These are phyloP conservation scores for Kodamaea anthophila DNA, from an alignment of 1,139 yeast species.

Conservation along the genomic window DNA sequence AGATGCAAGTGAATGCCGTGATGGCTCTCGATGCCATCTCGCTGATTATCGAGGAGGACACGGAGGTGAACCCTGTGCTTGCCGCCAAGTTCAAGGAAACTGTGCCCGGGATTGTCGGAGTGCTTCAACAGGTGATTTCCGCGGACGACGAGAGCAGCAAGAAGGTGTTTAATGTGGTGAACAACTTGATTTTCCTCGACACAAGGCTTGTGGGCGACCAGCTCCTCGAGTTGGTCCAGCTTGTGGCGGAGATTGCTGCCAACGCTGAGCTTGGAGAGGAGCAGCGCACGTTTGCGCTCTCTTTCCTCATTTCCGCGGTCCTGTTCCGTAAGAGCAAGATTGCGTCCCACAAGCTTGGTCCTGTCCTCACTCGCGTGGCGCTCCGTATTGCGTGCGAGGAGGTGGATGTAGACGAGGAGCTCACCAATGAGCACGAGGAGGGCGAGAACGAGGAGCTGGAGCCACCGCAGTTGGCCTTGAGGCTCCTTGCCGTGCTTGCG, in stretches of 20 bases:
- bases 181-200: constrained; percentile 71
- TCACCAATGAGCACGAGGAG: constrained; percentile 77
- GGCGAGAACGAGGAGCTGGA: constrained; percentile 88
- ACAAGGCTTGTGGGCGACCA: constrained; percentile 74
- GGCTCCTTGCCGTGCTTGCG: constrained; percentile 74
- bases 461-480: constrained; percentile 72
- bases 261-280: constrained; percentile 71
- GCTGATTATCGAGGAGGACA: constrained; percentile 55
- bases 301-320: constrained; percentile 75
- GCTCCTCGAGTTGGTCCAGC: constrained; percentile 60
- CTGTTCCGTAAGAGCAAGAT: constrained; percentile 59
- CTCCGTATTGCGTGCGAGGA: constrained; percentile 77
- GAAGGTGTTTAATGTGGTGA: constrained; percentile 80
- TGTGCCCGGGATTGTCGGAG: constrained; percentile 77
- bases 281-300: constrained; percentile 75
- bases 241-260: constrained; percentile 71
- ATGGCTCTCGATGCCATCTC: constrained; percentile 77
- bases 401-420: constrained; percentile 63
- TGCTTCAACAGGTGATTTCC: constrained; percentile 67
- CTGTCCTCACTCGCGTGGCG: constrained; percentile 68
- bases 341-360: constrained; percentile 67
- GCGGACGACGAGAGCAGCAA: constrained; percentile 67
- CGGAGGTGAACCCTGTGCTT: constrained; percentile 38
- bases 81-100: constrained; percentile 59
- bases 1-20: constrained; percentile 75